phyloP scores from a whole-genome alignment of 306 rosid genomes.

The Calophaca sinica region DNA sequence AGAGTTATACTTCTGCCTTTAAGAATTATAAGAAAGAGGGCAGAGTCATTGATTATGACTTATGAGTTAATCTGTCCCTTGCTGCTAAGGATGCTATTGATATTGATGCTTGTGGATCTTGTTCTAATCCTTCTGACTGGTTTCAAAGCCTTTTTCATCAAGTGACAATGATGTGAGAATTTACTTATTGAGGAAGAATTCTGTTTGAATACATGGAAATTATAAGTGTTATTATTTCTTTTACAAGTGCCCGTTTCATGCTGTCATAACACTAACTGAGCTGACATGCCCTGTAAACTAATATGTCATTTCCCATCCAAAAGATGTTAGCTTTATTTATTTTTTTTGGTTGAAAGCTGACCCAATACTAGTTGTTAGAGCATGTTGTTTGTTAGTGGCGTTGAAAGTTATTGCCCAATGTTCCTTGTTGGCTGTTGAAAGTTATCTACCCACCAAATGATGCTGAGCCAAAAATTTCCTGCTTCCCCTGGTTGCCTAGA shows the following conservation, averaged over 20 bases:
- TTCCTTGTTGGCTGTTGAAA: too few relatives aligned
- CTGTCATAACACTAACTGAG: constrained; percentile 8
- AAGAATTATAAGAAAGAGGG: too few relatives aligned
- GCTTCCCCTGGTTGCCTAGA: neutral
- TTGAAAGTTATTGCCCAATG: too few relatives aligned
- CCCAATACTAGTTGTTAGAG: neutral
- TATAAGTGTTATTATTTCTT: neutral
- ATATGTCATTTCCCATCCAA: neutral
- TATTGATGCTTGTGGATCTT: constrained; percentile 22
- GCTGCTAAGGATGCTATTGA: neutral
- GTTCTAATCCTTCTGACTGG: neutral
- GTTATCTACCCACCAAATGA: too few relatives aligned
- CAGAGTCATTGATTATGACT: neutral
- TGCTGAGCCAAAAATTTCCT: neutral
- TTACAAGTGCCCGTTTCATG: neutral
- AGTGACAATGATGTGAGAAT: neutral
- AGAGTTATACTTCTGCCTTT: too few relatives aligned
- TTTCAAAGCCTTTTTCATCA: neutral
- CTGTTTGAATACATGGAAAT: neutral
- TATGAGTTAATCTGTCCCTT: neutral
- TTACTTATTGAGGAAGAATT: neutral
- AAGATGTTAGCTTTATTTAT: neutral
- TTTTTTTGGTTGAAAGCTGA: neutral
- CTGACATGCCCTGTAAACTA: constrained; percentile 6
- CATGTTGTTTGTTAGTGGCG: too few relatives aligned